Base-by-base conservation (phyloP, 768 basidiomycete species). In the Cubamyces sp. region DNA sequence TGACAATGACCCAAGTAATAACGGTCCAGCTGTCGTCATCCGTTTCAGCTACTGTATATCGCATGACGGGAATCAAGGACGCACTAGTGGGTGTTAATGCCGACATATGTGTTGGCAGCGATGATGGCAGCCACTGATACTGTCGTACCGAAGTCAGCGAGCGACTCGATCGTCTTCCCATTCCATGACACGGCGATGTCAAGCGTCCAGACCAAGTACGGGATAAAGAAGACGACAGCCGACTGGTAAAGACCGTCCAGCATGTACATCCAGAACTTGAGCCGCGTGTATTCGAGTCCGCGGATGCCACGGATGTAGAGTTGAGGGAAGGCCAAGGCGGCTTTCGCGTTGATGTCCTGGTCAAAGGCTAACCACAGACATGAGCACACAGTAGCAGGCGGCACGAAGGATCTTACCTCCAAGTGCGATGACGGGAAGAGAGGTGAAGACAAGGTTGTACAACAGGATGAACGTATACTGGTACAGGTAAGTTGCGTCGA, bases 211-310 rank as follows among this genome's bases (percentile, higher is more conserved):
- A 82, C 84, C 47, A 86, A 72, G 72, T 85, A 97, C 0, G 96
- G 93, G 68, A 98, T 81, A 78, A 90, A 96, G 77, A 88, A 95
- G 34, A 94, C 84, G 60, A 93, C 84, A 0, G 78, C 86, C 0
- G 95, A 96, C 70, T 98, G 96, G 75, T 97, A 98, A 37, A 98
- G 76, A 26, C 96, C 96, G 72, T 98, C 96, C 7, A 85, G 73
- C 92, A 98, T 97, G 76, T 95, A 97, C 57, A 88, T 71, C 94
- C 94, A 98, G 77, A 98, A 98, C 77, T 92, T 94, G 54, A 78
- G 64, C 11, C 93, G 86, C 18, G 95, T 97, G 75, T 97, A 98
- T 69, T 97, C 96, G 16, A 95, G 80, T 21, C 96, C 94, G 16
- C 89, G 86, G 64, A 98, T 97, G 25, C 96, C 96, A 40, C 96